phyloP scores from a whole-genome alignment of 2,329 filamentous ascomycete species.

The Cytospora leucostoma region DNA sequence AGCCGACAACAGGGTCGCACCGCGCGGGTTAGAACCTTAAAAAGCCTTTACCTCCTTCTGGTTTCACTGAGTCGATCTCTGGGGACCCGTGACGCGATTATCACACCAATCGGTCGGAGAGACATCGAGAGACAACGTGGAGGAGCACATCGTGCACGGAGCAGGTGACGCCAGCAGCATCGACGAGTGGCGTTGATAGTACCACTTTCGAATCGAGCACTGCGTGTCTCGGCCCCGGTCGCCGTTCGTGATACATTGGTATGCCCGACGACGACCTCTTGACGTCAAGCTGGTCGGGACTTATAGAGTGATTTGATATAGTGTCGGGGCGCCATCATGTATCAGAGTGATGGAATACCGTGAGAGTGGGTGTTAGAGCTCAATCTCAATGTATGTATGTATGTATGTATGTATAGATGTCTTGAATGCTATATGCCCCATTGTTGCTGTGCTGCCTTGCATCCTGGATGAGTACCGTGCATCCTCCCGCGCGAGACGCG shows the following conservation, averaged over 20 bases:
- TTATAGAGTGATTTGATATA: neutral
- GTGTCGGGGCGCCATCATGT: neutral
- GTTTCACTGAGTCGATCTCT: too few species aligned
- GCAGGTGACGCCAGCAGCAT: neutral
- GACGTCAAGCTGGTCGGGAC: neutral
- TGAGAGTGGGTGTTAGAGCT: too few species aligned
- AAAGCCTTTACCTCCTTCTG: too few species aligned
- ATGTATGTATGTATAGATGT: neutral
- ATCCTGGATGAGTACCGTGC: too few species aligned
- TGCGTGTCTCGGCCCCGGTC: too few species aligned
- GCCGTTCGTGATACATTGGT: neutral
- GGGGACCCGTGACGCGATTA: neutral
- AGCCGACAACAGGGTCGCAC: too few species aligned
- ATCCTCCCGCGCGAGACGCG: neutral
- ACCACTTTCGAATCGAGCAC: neutral
- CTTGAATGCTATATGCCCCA: neutral
- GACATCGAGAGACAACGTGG: neutral
- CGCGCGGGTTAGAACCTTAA: too few species aligned
- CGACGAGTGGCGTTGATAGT: neutral
- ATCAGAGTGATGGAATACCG: neutral
- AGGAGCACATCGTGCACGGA: too few species aligned
- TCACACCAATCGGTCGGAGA: neutral
- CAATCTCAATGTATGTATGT: neutral
- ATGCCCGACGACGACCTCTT: neutral
- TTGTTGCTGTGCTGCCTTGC: neutral